Evolutionary conservation across 1,139 yeast genomes (phyloP).

Genomic region (Tardiomyces digboiensis): DNA sequence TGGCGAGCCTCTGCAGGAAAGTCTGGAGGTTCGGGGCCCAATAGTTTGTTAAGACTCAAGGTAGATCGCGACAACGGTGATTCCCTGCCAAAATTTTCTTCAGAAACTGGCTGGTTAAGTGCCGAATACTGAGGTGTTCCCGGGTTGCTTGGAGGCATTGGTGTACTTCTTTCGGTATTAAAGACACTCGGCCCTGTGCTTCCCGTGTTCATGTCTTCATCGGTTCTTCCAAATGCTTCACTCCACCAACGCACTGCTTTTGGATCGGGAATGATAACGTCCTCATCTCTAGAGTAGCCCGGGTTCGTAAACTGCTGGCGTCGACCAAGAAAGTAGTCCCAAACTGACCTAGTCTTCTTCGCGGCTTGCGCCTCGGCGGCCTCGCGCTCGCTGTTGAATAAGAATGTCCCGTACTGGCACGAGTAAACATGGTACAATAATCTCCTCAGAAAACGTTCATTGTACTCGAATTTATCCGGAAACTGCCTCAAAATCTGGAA

Average conservation of each 20-base stretch:
- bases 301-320: slow-evolving; percentile 58
- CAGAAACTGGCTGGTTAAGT: neutral
- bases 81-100: neutral
- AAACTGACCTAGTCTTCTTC: slow-evolving; percentile 61
- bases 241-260: slow-evolving; percentile 80
- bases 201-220: slow-evolving; percentile 61
- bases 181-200: slow-evolving; percentile 23
- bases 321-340: slow-evolving; percentile 89
- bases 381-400: slow-evolving; percentile 68
- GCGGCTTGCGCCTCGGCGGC: slow-evolving; percentile 33
- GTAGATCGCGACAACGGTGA: neutral
- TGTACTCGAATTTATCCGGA: slow-evolving; percentile 72
- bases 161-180: neutral
- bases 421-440: slow-evolving; percentile 82
- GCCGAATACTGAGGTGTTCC: neutral
- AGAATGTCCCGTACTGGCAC: slow-evolving; percentile 90
- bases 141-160: neutral
- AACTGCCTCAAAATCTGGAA: slow-evolving; percentile 68
- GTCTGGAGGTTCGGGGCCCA: too few relatives aligned
- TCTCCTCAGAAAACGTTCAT: slow-evolving; percentile 78
- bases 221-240: slow-evolving; percentile 68
- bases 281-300: slow-evolving; percentile 32
- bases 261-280: slow-evolving; percentile 55
- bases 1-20: too few relatives aligned
- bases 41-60: too few relatives aligned